Percentiles rank a stretch among this genome's conserved stretches.
Evolutionary conservation across 2,329 filamentous ascomycete genomes (phyloP).

Genomic region (Niveomyces coronatus): DNA sequence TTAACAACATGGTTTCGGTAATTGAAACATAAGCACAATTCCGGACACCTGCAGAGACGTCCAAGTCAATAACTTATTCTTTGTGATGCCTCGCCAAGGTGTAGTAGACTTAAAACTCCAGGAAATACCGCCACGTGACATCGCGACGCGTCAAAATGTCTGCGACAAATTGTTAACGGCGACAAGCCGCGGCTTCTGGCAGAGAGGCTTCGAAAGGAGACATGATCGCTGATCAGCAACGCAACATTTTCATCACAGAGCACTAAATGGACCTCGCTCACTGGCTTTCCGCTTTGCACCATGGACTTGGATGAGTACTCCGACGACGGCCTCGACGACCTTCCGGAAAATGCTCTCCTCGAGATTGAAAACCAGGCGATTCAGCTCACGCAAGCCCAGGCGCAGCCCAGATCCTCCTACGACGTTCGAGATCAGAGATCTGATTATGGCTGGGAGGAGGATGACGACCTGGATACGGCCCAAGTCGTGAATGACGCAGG

Average conservation of each 20-base stretch:
- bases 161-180: no score
- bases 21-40: no score
- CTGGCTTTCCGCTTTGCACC: neutral
- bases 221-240: neutral
- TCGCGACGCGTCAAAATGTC: constrained; percentile 11
- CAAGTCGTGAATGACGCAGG: constrained; percentile 42
- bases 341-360: constrained; percentile 46
- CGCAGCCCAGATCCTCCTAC: constrained; percentile 17
- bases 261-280: neutral
- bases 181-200: no score
- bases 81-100: no score
- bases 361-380: constrained; percentile 56
- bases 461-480: constrained; percentile 48
- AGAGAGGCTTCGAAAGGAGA: neutral
- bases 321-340: constrained; percentile 52
- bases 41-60: no score
- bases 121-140: constrained; percentile 19
- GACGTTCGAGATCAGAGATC: constrained; percentile 19
- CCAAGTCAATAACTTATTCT: no score
- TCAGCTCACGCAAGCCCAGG: constrained; percentile 44
- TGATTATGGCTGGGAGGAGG: constrained; percentile 38
- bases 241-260: neutral
- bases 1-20: no score
- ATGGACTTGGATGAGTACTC: constrained; percentile 47
- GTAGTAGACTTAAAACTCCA: no score